phyloP scores from a whole-genome alignment of 352 stramenopile species.

The Phytophthora cactorum region DNA sequence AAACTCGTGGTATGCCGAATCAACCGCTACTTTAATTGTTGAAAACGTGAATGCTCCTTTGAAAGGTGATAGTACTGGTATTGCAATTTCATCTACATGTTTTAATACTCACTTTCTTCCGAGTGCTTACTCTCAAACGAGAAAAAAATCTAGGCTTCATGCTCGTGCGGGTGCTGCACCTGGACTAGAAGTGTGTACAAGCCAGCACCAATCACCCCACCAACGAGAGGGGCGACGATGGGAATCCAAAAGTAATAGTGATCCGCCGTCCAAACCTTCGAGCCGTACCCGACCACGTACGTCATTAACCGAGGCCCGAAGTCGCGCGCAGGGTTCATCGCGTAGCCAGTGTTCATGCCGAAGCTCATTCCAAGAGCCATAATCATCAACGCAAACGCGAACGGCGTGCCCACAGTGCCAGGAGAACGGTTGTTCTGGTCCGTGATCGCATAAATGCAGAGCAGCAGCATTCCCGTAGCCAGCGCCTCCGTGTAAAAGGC shows the following conservation, averaged over 20 bases:
- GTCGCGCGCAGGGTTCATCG: slow-evolving; percentile 29
- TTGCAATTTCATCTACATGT: too few species aligned
- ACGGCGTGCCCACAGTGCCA: slow-evolving; percentile 18
- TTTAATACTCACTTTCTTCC: too few species aligned
- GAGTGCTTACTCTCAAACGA: too few species aligned
- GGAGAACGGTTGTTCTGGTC: slow-evolving; percentile 26
- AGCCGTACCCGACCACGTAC: slow-evolving; percentile 20
- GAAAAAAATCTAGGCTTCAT: too few species aligned
- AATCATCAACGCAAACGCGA: slow-evolving; percentile 26
- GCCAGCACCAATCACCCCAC: slow-evolving; percentile 16
- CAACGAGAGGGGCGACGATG: slow-evolving; percentile 10
- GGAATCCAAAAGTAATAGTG: slow-evolving; percentile 31
- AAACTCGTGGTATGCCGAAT: too few species aligned
- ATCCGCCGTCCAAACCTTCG: slow-evolving; percentile 19
- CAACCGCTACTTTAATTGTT: too few species aligned
- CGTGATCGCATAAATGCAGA: slow-evolving; percentile 31
- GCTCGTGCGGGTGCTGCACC: slow-evolving; percentile 19
- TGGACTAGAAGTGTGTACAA: slow-evolving; percentile 22
- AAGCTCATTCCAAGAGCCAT: slow-evolving; percentile 29
- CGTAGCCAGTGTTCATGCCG: slow-evolving; percentile 31
- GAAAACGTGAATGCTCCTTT: too few species aligned
- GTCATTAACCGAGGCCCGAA: slow-evolving; percentile 23
- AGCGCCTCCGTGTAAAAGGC: slow-evolving; percentile 27
- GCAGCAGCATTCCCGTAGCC: slow-evolving; percentile 19
- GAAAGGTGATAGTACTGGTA: too few species aligned